These are phyloP conservation scores for Colletotrichum siamense DNA, from an alignment of 2,329 filamentous ascomycete genomes.

Conservation along the genomic window DNA sequence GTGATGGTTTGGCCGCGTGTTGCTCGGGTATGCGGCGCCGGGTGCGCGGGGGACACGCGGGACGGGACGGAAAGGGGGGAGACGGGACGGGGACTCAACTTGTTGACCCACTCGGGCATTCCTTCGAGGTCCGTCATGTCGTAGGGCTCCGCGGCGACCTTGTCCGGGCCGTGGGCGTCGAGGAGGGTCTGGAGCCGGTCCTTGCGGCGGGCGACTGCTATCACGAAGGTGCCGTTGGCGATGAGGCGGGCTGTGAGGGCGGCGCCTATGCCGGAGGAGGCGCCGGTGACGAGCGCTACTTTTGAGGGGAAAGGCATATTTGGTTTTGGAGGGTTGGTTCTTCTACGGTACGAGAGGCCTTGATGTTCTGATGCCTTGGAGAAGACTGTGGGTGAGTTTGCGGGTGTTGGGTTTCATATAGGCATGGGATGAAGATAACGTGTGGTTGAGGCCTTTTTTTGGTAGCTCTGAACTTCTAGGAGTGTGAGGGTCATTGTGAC, in stretches of 20 bases:
- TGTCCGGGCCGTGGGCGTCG: conserved; percentile 47
- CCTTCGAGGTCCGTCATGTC: conserved; percentile 49
- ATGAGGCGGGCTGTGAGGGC: conserved; percentile 49
- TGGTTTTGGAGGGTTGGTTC: not conserved
- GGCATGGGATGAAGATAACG: not conserved
- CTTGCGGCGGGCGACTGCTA: conserved; percentile 60
- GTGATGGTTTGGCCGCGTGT: not conserved
- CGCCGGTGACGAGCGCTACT: conserved; percentile 59
- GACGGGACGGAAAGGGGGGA: not conserved
- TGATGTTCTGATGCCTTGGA: not conserved
- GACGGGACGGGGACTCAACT: conserved; percentile 28
- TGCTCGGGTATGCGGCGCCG: not conserved
- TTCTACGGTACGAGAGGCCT: not conserved
- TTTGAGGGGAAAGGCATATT: conserved; percentile 60
- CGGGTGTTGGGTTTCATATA: not conserved
- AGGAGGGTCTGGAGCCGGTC: conserved; percentile 57
- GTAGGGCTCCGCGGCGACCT: conserved; percentile 41
- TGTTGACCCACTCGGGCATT: conserved; percentile 46
- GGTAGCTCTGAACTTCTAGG: not conserved
- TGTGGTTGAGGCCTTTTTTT: not conserved
- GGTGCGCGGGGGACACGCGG: not conserved
- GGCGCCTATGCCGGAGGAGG: conserved; percentile 58
- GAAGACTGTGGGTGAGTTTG: not conserved
- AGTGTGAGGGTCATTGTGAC: conserved; percentile 1
- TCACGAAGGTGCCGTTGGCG: conserved; percentile 54